phyloP scores from a whole-genome alignment of 371 early-diverging fungal genomes.

The Lichtheimia ramosa region DNA sequence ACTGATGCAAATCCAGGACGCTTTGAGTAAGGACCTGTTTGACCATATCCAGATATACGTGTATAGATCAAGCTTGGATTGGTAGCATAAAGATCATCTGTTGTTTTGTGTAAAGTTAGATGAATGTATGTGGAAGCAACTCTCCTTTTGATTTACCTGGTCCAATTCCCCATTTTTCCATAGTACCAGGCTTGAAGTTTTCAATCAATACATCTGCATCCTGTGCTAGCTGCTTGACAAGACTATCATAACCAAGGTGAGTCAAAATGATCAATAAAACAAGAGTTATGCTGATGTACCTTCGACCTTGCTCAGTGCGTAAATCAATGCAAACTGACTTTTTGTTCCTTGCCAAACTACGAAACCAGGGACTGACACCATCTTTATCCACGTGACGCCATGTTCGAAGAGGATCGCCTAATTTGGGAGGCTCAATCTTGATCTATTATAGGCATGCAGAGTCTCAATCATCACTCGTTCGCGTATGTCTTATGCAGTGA shows the following conservation, averaged over 20 bases:
- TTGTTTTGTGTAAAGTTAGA: background rate
- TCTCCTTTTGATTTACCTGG: conserved; percentile 32
- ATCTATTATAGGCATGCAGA: conserved; percentile 24
- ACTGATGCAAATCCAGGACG: conserved; percentile 60
- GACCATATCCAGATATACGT: conserved; percentile 58
- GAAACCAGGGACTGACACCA: conserved; percentile 52
- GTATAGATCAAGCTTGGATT: conserved; percentile 52
- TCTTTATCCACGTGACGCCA: conserved; percentile 57
- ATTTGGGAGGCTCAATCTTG: conserved; percentile 55
- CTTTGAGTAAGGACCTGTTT: conserved; percentile 56
- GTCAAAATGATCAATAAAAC: background rate
- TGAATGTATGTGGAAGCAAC: background rate
- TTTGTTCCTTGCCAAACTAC: conserved; percentile 54
- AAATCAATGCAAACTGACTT: conserved; percentile 57
- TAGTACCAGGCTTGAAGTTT: conserved; percentile 59
- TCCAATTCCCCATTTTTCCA: conserved; percentile 66
- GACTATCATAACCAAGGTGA: conserved; percentile 12
- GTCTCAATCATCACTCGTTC: background rate
- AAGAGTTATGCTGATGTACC: conserved; percentile 16
- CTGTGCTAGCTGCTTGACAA: conserved; percentile 45
- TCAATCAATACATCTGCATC: conserved; percentile 56
- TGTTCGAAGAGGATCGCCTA: conserved; percentile 53
- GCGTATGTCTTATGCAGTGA: background rate
- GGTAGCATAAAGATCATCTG: conserved; percentile 41
- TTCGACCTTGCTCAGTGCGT: conserved; percentile 43